Evolutionary conservation across 495 filamentous ascomycete genomes (phyloP).

Genomic region (Aspergillus bridgeri): DNA sequence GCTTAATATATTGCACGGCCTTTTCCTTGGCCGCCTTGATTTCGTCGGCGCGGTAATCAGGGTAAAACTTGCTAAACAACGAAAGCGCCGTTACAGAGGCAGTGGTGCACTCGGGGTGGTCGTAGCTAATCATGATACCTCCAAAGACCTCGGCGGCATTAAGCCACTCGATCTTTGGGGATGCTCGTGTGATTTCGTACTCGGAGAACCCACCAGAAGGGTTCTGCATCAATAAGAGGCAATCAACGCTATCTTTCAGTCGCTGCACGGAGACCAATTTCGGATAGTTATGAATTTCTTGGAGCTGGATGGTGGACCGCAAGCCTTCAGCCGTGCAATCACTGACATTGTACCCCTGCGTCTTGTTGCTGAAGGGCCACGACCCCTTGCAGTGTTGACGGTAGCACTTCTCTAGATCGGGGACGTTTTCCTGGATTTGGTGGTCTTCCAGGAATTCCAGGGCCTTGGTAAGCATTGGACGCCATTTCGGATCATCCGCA

Average conservation of each 20-base stretch:
- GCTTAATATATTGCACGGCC: conserved; percentile 78
- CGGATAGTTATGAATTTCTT: conserved; percentile 74
- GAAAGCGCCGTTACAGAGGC: conserved; percentile 87
- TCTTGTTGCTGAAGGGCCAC: conserved; percentile 90
- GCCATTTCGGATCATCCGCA: conserved; percentile 71
- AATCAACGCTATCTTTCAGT: conserved; percentile 83
- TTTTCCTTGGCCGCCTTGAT: conserved; percentile 66
- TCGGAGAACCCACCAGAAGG: conserved; percentile 81
- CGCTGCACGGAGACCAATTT: conserved; percentile 68
- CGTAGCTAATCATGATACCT: conserved; percentile 95
- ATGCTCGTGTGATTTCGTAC: conserved; percentile 80
- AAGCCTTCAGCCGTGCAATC: conserved; percentile 91
- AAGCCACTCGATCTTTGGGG: conserved; percentile 72
- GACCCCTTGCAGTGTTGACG: conserved; percentile 89
- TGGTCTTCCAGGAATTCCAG: conserved; percentile 86
- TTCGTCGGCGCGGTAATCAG: conserved; percentile 70
- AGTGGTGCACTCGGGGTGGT: conserved; percentile 96
- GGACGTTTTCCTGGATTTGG: conserved; percentile 82
- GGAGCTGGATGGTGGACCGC: conserved; percentile 81
- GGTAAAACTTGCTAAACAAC: conserved; percentile 77
- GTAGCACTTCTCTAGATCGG: conserved; percentile 76
- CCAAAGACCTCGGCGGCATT: conserved; percentile 98
- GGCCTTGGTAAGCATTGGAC: conserved; percentile 78
- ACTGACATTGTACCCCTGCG: conserved; percentile 91
- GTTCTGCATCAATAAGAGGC: conserved; percentile 90